Conservation (phyloP, 345 rosid genomes). For the Sisymbrium irio region DNA sequence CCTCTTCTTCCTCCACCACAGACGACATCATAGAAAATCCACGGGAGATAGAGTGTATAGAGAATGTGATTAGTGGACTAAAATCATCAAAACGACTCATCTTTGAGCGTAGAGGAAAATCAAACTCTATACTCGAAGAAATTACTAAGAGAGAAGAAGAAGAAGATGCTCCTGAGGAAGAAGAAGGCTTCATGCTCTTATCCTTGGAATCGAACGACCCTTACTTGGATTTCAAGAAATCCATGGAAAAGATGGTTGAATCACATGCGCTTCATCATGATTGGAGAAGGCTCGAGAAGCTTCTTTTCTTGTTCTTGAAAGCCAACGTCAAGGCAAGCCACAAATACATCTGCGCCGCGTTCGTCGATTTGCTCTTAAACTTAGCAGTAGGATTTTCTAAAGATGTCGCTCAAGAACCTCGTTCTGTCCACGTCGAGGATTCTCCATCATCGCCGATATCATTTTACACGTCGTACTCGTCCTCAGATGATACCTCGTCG, state of each 20-base stretch:
- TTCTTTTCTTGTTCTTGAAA: constrained; percentile 76
- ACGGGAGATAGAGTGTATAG: constrained; percentile 39
- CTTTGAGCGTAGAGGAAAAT: constrained; percentile 60
- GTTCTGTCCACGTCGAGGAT: constrained; percentile 10
- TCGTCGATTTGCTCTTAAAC: constrained; percentile 58
- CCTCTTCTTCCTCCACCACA: constrained; percentile 42
- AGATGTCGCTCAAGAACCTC: constrained; percentile 10
- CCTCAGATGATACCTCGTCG: constrained; percentile 22
- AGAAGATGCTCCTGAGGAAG: constrained; percentile 27
- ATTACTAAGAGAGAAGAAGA: constrained; percentile 20
- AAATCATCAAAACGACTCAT: constrained; percentile 68
- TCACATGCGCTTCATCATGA: constrained; percentile 55
- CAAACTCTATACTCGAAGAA: constrained; percentile 65
- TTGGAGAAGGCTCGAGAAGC: constrained; percentile 71
- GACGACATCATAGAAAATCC: neutral
- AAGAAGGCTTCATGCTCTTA: constrained; percentile 58
- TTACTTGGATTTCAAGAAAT: constrained; percentile 67
- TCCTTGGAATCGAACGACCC: constrained; percentile 83
- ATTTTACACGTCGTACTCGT: constrained; percentile 20
- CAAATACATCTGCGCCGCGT: constrained; percentile 67
- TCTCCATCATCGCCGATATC: constrained; percentile 19
- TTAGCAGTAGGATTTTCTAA: neutral
- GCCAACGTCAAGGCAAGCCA: constrained; percentile 73
- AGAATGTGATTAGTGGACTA: constrained; percentile 52
- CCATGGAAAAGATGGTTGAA: constrained; percentile 94